phyloP scores from a whole-genome alignment of 768 basidiomycete species.

The Leccinum rimulosum region DNA sequence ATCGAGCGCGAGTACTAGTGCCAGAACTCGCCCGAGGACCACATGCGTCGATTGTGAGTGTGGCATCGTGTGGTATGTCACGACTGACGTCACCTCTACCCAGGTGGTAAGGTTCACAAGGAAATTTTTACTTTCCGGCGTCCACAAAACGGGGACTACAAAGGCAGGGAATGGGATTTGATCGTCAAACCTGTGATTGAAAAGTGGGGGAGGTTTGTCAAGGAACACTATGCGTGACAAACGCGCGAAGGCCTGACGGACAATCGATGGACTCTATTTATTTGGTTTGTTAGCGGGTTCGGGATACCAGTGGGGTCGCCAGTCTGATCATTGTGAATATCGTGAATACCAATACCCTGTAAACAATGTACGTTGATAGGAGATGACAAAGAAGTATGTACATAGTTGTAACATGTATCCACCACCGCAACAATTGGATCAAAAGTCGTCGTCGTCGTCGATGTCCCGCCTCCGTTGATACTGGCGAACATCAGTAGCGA shows the following conservation, averaged over 20 bases:
- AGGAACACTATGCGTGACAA: conserved; percentile 30
- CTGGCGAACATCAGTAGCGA: conserved; percentile 29
- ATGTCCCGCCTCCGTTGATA: conserved; percentile 65
- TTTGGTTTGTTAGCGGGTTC: not conserved
- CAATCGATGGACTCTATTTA: not conserved
- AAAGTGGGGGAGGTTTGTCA: conserved; percentile 71
- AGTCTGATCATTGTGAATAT: not conserved
- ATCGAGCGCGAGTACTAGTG: not conserved
- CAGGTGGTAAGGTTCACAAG: conserved; percentile 61
- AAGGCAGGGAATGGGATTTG: conserved; percentile 69
- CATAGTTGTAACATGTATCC: not conserved
- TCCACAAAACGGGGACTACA: conserved; percentile 48
- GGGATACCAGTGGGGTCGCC: not conserved
- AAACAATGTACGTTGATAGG: not conserved
- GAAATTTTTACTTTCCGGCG: conserved; percentile 78
- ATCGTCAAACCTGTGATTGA: conserved; percentile 76
- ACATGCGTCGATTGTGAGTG: conserved; percentile 47
- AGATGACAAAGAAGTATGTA: not conserved
- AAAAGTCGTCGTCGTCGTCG: conserved; percentile 57
- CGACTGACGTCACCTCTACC: conserved; percentile 6
- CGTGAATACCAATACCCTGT: not conserved
- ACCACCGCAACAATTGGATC: conserved; percentile 1
- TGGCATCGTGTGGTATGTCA: not conserved
- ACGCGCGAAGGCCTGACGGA: not conserved
- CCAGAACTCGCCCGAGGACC: conserved; percentile 15